These are phyloP conservation scores for Aspergillus latus DNA, from an alignment of 2,329 filamentous ascomycete genomes.

Conservation along the genomic window DNA sequence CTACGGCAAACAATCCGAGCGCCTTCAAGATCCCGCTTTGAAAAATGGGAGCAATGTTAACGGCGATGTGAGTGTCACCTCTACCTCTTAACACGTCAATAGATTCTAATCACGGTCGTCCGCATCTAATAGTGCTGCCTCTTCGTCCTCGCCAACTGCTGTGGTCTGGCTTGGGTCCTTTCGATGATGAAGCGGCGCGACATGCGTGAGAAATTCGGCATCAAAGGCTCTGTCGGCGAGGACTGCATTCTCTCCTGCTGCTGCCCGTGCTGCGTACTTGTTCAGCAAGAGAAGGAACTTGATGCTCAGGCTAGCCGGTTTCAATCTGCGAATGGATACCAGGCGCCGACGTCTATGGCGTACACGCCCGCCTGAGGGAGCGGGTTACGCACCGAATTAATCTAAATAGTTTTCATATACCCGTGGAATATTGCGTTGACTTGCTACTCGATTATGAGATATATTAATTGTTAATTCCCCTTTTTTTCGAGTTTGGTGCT, in stretches of 20 bases:
- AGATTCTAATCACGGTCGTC: background rate
- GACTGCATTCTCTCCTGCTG: slow-evolving; percentile 58
- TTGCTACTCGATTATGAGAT: no score
- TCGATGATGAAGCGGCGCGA: slow-evolving; percentile 56
- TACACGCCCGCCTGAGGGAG: slow-evolving; percentile 7
- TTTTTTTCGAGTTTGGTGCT: no score
- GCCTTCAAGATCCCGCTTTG: slow-evolving; percentile 32
- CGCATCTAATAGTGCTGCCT: slow-evolving; percentile 30
- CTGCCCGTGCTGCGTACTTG: slow-evolving; percentile 57
- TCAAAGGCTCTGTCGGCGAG: slow-evolving; percentile 49
- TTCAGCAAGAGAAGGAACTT: slow-evolving; percentile 61
- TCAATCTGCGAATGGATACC: slow-evolving; percentile 21
- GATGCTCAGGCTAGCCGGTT: slow-evolving; percentile 19
- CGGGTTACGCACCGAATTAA: no score
- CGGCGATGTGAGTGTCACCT: slow-evolving; percentile 25
- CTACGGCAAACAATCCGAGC: slow-evolving; percentile 32
- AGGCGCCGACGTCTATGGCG: slow-evolving; percentile 27
- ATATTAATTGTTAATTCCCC: no score
- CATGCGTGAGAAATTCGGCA: slow-evolving; percentile 55
- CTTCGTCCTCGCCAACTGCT: slow-evolving; percentile 31
- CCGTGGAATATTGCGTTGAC: no score
- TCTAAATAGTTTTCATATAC: no score
- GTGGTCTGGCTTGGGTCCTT: slow-evolving; percentile 41
- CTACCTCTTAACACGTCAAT: background rate
- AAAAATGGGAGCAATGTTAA: slow-evolving; percentile 30